These are phyloP conservation scores for Lepiota venenata DNA, from an alignment of 768 basidiomycete species.

Conservation along the genomic window DNA sequence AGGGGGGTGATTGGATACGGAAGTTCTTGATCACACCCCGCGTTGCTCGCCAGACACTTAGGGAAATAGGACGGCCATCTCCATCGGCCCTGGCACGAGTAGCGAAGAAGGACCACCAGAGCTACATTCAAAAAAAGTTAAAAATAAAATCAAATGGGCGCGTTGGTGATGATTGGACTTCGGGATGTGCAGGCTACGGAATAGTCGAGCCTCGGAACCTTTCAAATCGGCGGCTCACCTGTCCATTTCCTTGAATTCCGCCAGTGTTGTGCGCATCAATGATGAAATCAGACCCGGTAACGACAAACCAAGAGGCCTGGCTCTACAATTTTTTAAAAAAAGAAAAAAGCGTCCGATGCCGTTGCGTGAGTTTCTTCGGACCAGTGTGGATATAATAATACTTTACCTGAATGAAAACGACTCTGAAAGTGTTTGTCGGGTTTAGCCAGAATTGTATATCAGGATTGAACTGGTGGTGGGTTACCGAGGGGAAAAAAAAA, in stretches of 20 bases:
- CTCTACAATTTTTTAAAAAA: slow-evolving; percentile 34
- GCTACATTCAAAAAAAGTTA: slow-evolving; percentile 21
- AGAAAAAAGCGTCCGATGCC: background rate
- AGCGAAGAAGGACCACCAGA: slow-evolving; percentile 58
- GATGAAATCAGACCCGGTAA: slow-evolving; percentile 52
- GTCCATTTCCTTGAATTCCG: slow-evolving; percentile 59
- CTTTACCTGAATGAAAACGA: slow-evolving; percentile 62
- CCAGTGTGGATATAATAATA: slow-evolving; percentile 12
- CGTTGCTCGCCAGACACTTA: slow-evolving; percentile 45
- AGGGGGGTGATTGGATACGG: slow-evolving; percentile 50
- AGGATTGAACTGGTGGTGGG: slow-evolving; percentile 42
- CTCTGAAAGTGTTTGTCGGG: slow-evolving; percentile 50
- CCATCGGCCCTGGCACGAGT: slow-evolving; percentile 46
- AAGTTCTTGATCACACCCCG: slow-evolving; percentile 44
- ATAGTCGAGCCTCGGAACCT: background rate
- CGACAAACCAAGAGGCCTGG: slow-evolving; percentile 64
- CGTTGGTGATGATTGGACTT: no score
- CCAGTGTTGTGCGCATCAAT: slow-evolving; percentile 55
- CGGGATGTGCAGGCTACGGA: no score
- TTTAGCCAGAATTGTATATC: slow-evolving; percentile 56
- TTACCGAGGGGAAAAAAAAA: background rate
- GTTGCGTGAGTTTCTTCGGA: background rate
- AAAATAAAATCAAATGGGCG: no score
- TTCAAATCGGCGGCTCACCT: slow-evolving; percentile 25
- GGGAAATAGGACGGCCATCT: slow-evolving; percentile 54